phyloP scores from a whole-genome alignment of 2,329 filamentous ascomycete genomes.

The Scedosporium dehoogii region DNA sequence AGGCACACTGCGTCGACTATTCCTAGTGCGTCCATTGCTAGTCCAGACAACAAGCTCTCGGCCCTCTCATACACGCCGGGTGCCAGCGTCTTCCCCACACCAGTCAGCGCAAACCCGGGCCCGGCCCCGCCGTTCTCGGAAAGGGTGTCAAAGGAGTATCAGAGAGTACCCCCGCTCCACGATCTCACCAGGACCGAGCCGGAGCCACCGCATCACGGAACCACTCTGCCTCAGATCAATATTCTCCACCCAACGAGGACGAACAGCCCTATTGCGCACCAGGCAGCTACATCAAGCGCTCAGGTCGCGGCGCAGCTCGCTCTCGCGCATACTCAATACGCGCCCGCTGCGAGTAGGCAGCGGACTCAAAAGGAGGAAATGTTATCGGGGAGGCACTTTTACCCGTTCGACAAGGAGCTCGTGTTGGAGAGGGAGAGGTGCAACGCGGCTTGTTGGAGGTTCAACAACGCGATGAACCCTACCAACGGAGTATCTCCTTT shows the following conservation, averaged over 20 bases:
- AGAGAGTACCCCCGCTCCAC: conserved; percentile 50
- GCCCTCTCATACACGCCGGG: conserved; percentile 42
- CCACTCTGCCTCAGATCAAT: conserved; percentile 48
- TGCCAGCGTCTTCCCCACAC: conserved; percentile 49
- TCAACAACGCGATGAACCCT: conserved; percentile 75
- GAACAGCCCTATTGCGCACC: conserved; percentile 30
- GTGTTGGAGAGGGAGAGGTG: conserved; percentile 79
- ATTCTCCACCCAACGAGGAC: conserved; percentile 40
- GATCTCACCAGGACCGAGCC: conserved; percentile 47
- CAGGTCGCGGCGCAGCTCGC: conserved; percentile 51
- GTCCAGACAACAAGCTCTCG: conserved; percentile 54
- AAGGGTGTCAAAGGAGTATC: conserved; percentile 46
- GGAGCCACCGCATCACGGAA: conserved; percentile 36
- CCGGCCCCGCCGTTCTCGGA: conserved; percentile 33
- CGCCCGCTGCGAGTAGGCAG: conserved; percentile 16
- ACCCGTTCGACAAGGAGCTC: conserved; percentile 68
- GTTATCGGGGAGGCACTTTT: conserved; percentile 70
- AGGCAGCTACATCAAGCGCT: conserved; percentile 29
- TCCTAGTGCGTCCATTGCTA: conserved; percentile 45
- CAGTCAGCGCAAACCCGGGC: conserved; percentile 46
- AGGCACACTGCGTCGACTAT: conserved; percentile 49
- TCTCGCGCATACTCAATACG: conserved; percentile 44
- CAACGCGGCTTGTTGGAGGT: conserved; percentile 69
- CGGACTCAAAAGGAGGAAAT: conserved; percentile 82
- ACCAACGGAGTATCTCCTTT: conserved; percentile 58